Evolutionary conservation across 2,329 filamentous ascomycete genomes (phyloP).

Genomic region (Lasiodiplodia citricola): DNA sequence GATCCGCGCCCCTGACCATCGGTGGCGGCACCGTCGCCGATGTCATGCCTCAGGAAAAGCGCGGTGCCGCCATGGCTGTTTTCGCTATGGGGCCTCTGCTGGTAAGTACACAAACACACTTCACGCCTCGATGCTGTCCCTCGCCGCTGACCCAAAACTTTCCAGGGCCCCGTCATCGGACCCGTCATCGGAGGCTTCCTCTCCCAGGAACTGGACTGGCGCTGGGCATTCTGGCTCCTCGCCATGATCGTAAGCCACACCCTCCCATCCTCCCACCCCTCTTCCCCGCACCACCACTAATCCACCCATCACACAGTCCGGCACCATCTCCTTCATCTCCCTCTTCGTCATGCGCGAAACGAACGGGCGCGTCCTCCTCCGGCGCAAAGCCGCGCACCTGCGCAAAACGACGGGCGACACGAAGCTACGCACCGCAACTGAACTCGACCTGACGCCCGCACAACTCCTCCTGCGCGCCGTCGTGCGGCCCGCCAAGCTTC

Average conservation of each 20-base stretch:
- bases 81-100: constrained; percentile 45
- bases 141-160: background rate
- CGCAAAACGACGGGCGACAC: constrained; percentile 56
- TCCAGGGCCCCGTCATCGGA: constrained; percentile 39
- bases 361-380: constrained; percentile 54
- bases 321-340: constrained; percentile 45
- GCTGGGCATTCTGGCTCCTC: constrained; percentile 42
- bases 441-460: constrained; percentile 39
- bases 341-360: constrained; percentile 53
- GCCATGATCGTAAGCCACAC: constrained; percentile 27
- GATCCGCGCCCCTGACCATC: constrained; percentile 41
- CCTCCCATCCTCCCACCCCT: background rate
- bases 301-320: background rate
- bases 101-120: background rate
- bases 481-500: constrained; percentile 62
- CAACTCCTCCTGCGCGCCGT: constrained; percentile 45
- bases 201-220: constrained; percentile 39
- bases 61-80: constrained; percentile 45
- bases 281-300: constrained; percentile 26
- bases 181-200: constrained; percentile 43
- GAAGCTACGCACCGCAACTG: constrained; percentile 45
- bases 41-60: constrained; percentile 40
- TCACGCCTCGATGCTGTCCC: accelerated
- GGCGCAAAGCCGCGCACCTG: constrained; percentile 51
- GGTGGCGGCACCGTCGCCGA: constrained; percentile 45